Evolutionary conservation across 1,284 basidiomycete genomes (phyloP).

Genomic region (Ganoderma lingzhi): DNA sequence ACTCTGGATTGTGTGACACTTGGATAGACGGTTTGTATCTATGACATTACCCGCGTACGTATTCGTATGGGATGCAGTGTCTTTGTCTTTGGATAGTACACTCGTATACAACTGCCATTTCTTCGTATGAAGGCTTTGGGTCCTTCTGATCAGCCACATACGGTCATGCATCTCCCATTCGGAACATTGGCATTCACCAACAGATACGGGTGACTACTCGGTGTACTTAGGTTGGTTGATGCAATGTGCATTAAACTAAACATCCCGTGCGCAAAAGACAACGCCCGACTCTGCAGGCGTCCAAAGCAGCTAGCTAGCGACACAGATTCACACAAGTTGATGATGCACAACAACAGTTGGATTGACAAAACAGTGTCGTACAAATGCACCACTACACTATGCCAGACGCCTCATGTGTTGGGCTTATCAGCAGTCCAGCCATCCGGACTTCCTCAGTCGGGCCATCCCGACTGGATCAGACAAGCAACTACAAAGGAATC

Average conservation of each 20-base stretch:
- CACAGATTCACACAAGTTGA: background rate
- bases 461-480: background rate
- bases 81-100: background rate
- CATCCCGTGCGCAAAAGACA: too few species aligned
- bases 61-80: background rate
- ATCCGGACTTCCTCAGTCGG: background rate
- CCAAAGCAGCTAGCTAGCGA: too few species aligned
- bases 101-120: background rate
- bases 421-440: background rate
- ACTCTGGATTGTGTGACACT: background rate
- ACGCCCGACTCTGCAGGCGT: too few species aligned
- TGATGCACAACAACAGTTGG: conserved; percentile 7
- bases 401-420: background rate
- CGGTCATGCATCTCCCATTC: too few species aligned
- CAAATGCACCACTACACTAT: background rate
- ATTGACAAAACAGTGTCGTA: conserved; percentile 15
- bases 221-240: too few species aligned
- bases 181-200: too few species aligned
- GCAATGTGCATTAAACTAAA: background rate
- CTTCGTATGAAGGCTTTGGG: background rate
- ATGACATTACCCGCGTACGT: background rate
- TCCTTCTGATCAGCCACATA: background rate
- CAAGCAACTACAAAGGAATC: background rate
- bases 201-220: too few species aligned
- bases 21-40: background rate